Evolutionary conservation across 2,329 filamentous ascomycete genomes (phyloP), one percentile per base, ranked within the genome.

Genomic region (Daldinia sp.): DNA sequence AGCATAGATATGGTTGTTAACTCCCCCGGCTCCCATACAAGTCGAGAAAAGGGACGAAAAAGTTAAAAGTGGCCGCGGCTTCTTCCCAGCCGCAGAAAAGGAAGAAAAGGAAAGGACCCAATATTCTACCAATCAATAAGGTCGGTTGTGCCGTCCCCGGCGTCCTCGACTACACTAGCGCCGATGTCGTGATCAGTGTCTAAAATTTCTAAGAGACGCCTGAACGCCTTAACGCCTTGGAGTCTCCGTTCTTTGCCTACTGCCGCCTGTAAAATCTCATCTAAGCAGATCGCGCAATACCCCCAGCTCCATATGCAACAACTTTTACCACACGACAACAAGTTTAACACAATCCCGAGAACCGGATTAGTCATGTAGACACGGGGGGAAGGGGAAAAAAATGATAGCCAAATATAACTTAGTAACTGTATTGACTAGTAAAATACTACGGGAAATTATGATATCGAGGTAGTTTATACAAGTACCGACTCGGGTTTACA

Each of bases 161-260:
- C 41, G 71, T 70, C 33, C 67, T 66, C 71, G 70, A 74, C 63
- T 53, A 65, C 62, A 67, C 68, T 81, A 80, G 79, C 75, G 78
- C 68, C 70, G 76, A 80, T 80, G 74, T 79, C 78, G 79, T 80
- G 78, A 80, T 80, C 74, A 60, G 63, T 74, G 69, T 74, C 72
- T 72, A 74, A 75, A 76, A 74, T 77, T 77, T 73, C 74, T 60
- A 73, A 56, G 33, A 72, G 60, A 68, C 55, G 63, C 61, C 53
- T 69, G 54, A 68, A 70, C 33, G 56, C 33, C 58, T 7, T 18
- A 20, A 42, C 41, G 41, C 20, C 41, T 20, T 55, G 30, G 18
- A 30, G 35, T 18, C 51, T 46, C 20, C 18, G 37, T 59, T 13
- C 42, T 39, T 39, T 39, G 13, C 35, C 13, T 15, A 39, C 35